A percentile compares a stretch with the other conserved stretches of the same genome.
Evolutionary conservation across 768 basidiomycete genomes (phyloP).

Genomic region (Boletus coccyginus): DNA sequence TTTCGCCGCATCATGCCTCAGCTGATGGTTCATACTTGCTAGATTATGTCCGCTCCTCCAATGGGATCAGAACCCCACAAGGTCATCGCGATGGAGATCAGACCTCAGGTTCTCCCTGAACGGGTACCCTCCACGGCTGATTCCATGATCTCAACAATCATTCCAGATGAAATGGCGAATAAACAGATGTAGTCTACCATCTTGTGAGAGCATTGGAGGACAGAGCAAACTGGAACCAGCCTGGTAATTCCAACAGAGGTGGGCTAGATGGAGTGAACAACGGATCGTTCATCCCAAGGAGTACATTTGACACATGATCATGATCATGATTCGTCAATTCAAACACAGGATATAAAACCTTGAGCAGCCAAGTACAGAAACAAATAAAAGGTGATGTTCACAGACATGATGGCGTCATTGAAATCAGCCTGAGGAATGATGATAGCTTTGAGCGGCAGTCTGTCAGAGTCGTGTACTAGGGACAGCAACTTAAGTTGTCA

Average conservation of each 20-base stretch:
- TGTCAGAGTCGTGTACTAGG: neutral
- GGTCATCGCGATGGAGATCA: conserved; percentile 60
- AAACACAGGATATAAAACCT: neutral
- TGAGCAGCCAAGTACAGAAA: neutral
- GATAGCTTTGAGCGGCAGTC: too few relatives aligned
- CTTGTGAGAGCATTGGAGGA: too few relatives aligned
- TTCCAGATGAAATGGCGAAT: conserved; percentile 85
- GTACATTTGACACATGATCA: conserved; percentile 63
- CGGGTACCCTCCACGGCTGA: conserved; percentile 67
- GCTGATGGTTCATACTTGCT: conserved; percentile 2
- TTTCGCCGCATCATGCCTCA: neutral
- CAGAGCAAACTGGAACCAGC: too few relatives aligned
- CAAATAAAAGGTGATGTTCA: conserved; percentile 8
- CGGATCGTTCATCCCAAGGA: too few relatives aligned
- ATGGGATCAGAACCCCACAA: conserved; percentile 34
- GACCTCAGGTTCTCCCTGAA: conserved; percentile 59
- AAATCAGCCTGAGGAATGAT: conserved; percentile 88
- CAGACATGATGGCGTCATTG: conserved; percentile 64
- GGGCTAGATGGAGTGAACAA: too few relatives aligned
- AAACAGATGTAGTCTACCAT: conserved; percentile 98
- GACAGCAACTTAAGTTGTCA: rapidly evolving
- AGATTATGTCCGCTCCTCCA: conserved; percentile 72
- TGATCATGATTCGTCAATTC: conserved; percentile 37
- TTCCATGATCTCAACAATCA: conserved; percentile 82
- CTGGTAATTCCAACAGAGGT: too few relatives aligned